phyloP scores from a whole-genome alignment of 2,329 filamentous ascomycete genomes.

The Fusarium tuaranense region DNA sequence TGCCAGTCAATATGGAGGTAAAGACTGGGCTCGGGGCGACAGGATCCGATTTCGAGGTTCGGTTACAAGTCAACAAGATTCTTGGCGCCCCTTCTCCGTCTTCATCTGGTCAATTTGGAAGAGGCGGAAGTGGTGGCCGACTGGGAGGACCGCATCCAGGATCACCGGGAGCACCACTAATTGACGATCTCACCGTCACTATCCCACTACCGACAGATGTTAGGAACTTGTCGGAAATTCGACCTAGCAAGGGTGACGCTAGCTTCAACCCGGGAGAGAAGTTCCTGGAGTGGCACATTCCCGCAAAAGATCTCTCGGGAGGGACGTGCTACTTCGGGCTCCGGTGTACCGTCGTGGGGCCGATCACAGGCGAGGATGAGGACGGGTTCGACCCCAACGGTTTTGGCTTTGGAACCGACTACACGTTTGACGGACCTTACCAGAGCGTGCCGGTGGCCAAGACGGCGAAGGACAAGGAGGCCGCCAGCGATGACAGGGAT shows the following conservation, averaged over 20 bases:
- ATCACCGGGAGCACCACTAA: slow-evolving; percentile 67
- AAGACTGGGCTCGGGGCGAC: slow-evolving; percentile 80
- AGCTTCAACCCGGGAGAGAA: slow-evolving; percentile 80
- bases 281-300: slow-evolving; percentile 84
- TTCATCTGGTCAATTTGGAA: slow-evolving; percentile 53
- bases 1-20: slow-evolving; percentile 86
- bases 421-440: slow-evolving; percentile 68
- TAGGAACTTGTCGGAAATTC: slow-evolving; percentile 84
- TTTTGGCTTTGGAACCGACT: slow-evolving; percentile 64
- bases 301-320: slow-evolving; percentile 78
- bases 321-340: slow-evolving; percentile 78
- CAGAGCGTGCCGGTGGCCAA: slow-evolving; percentile 58
- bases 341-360: slow-evolving; percentile 82
- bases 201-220: slow-evolving; percentile 84
- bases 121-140: slow-evolving; percentile 57
- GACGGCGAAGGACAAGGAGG: slow-evolving; percentile 46
- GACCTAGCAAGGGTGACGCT: slow-evolving; percentile 85
- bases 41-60: slow-evolving; percentile 90
- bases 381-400: slow-evolving; percentile 63
- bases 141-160: slow-evolving; percentile 60
- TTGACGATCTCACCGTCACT: slow-evolving; percentile 83
- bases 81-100: slow-evolving; percentile 59
- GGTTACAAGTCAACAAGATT: slow-evolving; percentile 76
- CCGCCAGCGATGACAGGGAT: slow-evolving; percentile 60
- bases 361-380: slow-evolving; percentile 61